Percentiles rank a stretch among this genome's conserved stretches.
These are phyloP conservation scores for Pythium dissimile DNA, from an alignment of 352 stramenopile species.

Conservation along the genomic window DNA sequence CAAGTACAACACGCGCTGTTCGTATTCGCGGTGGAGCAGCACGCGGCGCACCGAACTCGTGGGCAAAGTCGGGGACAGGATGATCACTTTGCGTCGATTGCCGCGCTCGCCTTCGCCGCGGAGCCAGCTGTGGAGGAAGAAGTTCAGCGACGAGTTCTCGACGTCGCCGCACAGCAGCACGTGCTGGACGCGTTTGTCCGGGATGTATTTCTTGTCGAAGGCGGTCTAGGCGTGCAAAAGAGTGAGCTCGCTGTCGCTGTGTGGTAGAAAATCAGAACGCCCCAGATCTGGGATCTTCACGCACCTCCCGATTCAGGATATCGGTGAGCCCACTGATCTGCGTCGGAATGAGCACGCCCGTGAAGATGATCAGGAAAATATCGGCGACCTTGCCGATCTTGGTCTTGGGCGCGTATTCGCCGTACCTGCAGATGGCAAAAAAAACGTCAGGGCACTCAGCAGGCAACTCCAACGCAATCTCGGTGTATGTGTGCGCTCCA, in stretches of 20 bases:
- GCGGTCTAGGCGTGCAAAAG: slow-evolving; percentile 36
- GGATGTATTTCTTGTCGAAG: slow-evolving; percentile 76
- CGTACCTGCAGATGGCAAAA: too few relatives aligned
- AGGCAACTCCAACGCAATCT: too few relatives aligned
- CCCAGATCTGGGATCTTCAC: background rate
- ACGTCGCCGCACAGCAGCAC: slow-evolving; percentile 79
- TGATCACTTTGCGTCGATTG: slow-evolving; percentile 61
- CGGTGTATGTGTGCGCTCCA: background rate
- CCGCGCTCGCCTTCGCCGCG: slow-evolving; percentile 58
- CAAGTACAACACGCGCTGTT: slow-evolving; percentile 73
- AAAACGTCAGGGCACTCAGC: too few relatives aligned
- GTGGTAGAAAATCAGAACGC: too few relatives aligned
- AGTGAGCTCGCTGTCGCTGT: background rate
- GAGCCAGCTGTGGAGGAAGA: slow-evolving; percentile 81
- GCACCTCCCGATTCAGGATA: slow-evolving; percentile 67
- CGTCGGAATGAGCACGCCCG: slow-evolving; percentile 58
- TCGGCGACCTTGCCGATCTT: slow-evolving; percentile 61
- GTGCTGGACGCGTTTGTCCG: slow-evolving; percentile 63
- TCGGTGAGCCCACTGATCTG: slow-evolving; percentile 68
- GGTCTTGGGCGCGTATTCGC: slow-evolving; percentile 65
- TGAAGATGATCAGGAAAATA: slow-evolving; percentile 71
- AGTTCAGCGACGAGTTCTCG: slow-evolving; percentile 57
- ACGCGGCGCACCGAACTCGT: slow-evolving; percentile 54
- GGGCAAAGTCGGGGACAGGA: slow-evolving; percentile 57
- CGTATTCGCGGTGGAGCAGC: slow-evolving; percentile 68